Base-by-base conservation (phyloP, 495 filamentous ascomycete genomes). In the Penicillium pulvis region DNA sequence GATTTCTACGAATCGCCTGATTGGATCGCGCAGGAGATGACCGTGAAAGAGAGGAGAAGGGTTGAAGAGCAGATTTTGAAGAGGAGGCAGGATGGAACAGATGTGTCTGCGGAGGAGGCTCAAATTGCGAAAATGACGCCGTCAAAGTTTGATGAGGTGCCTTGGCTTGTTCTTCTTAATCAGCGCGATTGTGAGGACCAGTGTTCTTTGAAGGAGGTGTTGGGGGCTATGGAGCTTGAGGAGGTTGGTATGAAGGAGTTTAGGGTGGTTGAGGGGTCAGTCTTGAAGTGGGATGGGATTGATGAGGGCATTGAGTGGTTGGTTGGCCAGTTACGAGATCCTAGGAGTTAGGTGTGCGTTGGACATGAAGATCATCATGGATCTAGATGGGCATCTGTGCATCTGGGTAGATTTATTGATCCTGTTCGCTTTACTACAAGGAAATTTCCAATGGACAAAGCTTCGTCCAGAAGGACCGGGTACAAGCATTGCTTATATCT, bases 131-230 rank as follows among this genome's bases (percentile, higher is more conserved):
- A 23, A 17, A 20, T 46, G 43, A 3, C 17, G n/a, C 8, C 17
- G 20, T 8, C 3, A 1, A 26, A 26, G 43, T 26, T 46, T 46
- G 43, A 46, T 23, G 19, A 26, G 17, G 17, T 20, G 8, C 43
- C 43, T 12, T 46, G 43, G 43, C 43, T 46, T 46, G n/a, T 46
- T 46, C 17, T 46, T 9, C 1, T 46, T 20, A 46, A 46, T 46
- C 43, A 46, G 14, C 17, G 17, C 3, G 43, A 46, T 46, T 9
- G 1, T 9, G n/a, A 23, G 9, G 43, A 23, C 2, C 1, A 3
- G 1, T 20, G 4, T 10, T 46, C 43, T 1, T 46, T 16, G 14
- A n/a, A 46, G 17, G 23, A 46, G 43, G 14, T 46, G 2, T 23
- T 20, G 43, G 17, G 14, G 43, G 43, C 1, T 9, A 12, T 46